phyloP scores from a whole-genome alignment of 257 asterid species.

The Perilla frutescens region DNA sequence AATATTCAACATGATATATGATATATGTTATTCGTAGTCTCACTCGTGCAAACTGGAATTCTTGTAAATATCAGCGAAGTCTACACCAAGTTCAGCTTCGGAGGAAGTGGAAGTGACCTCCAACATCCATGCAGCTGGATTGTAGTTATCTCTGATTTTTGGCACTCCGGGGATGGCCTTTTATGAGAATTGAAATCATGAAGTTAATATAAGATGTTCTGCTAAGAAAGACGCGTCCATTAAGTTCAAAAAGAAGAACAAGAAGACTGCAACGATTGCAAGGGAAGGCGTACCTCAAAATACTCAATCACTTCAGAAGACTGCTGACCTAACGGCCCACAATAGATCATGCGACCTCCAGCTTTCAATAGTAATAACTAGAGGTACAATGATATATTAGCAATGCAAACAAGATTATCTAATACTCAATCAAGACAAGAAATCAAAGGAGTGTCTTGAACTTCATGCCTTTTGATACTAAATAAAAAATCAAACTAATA shows the following conservation, averaged over 20 bases:
- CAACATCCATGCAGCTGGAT: conserved; percentile 62
- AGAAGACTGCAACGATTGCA: neutral
- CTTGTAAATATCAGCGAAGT: conserved; percentile 61
- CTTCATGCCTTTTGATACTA: neutral
- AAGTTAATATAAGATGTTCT: neutral
- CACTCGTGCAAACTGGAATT: conserved; percentile 48
- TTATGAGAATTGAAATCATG: conserved; percentile 11
- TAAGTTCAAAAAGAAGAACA: neutral
- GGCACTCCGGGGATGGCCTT: conserved; percentile 51
- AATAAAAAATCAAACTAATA: neutral
- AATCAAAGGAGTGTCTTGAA: neutral
- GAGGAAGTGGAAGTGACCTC: conserved; percentile 64
- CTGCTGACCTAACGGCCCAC: conserved; percentile 50
- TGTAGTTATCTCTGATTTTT: conserved; percentile 46
- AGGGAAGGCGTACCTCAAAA: conserved; percentile 45
- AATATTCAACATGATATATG: neutral
- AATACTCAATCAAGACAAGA: neutral
- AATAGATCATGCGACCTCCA: conserved; percentile 55
- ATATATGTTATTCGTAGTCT: conserved; percentile 29
- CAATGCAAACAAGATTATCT: neutral
- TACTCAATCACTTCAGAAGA: conserved; percentile 53
- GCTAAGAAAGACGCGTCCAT: neutral
- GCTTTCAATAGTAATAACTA: conserved; percentile 54
- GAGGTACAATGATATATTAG: conserved; percentile 2
- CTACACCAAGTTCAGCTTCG: conserved; percentile 60